Evolutionary conservation across 768 basidiomycete species (phyloP), one percentile per base, ranked within the genome.

Genomic region (Termitomyces sp.): DNA sequence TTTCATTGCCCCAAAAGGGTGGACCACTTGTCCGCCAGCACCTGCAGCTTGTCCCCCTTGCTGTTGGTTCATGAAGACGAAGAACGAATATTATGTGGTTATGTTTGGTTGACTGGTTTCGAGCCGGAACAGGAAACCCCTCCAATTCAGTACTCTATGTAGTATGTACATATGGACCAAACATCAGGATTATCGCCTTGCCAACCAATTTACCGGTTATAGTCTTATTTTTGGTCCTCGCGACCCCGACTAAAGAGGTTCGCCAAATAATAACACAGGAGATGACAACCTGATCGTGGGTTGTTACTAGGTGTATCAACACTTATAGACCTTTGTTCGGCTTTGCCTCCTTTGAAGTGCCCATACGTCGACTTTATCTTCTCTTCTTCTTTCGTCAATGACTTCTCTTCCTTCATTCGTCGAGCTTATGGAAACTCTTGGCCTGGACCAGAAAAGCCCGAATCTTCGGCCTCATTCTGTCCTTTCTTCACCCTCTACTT

Each of bases 341-440:
- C 60, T 67, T 62, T 61, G 60, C 64, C 58, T 63, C 52, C 59
- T 65, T n/a, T 62, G 62, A 63, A 54, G 56, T 64, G 61, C 61
- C 54, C 59, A 60, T 57, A 60, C 61, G 44, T 60, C 67, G 57
- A 50, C 60, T 70, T 66, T 66, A 72, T 72, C 71, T 71, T 67
- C 68, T 64, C 66, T 66, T 62, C 63, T 67, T 66, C 33, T 67
- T 60, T 67, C 63, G 61, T 59, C 53, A 66, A 90, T 87, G 86
- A 76, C 86, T 68, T 72, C 88, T 66, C 85, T 92, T 65, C 91
- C 91, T 67, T 92, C 91, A 56, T 93, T 93, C 70, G 85, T 90
- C 58, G 86, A 92, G 74, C 87, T 93, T 69, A 90, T 93, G 89
- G 83, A 83, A 61, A 83, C 91, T 59, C 77, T 93, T 63, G 91